Evolutionary conservation across 768 basidiomycete genomes (phyloP), one percentile per base, ranked within the genome.

Genomic region (Rhodotorula sphaerocarpa): DNA sequence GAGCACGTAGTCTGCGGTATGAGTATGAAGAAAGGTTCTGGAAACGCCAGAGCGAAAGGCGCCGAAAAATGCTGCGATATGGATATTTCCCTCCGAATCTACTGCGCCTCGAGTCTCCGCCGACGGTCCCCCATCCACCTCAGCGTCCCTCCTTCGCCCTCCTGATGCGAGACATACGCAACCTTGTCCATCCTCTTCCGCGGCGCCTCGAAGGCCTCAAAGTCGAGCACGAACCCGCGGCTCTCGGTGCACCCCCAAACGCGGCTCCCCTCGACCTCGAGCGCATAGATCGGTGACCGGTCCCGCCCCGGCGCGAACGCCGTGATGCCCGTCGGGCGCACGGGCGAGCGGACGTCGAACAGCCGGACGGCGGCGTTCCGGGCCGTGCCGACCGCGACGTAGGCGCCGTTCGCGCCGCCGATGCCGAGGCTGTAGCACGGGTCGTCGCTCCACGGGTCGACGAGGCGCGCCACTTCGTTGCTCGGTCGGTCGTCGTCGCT

Each of bases 391-490:
- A 59, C 57, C 1, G 33, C 44, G 57, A 64, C 27, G 41, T 27
- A 30, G 2, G 41, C 11, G 10, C 63, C 63, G 14, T 3, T 3
- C 0, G 57, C 27, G 14, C 63, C 63, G 33, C 57, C 53, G 14
- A n/a, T 18, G 7, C 52, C 30, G 53, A 64, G 25, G 7, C 57
- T 50, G 42, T 55, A 64, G 12, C 36, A 44, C 3, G 63, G 47
- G 43, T 64, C 63, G 53, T 64, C 63, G 25, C 46, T 50, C 63
- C 63, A 64, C 3, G 63, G 63, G 41, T 64, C 63, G 9, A n/a
- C 27, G 15, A 64, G 45, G 7, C 63, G 15, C 7, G 55, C 0
- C 16, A 64, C 28, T 42, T 64, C 63, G 53, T 64, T 64, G 45
- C 30, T 2, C 7, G 50, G 30, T 2, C n/a, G 18, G 33, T 6